Conservation (phyloP, 148 eudicot species). For the Nyssa sinensis region DNA sequence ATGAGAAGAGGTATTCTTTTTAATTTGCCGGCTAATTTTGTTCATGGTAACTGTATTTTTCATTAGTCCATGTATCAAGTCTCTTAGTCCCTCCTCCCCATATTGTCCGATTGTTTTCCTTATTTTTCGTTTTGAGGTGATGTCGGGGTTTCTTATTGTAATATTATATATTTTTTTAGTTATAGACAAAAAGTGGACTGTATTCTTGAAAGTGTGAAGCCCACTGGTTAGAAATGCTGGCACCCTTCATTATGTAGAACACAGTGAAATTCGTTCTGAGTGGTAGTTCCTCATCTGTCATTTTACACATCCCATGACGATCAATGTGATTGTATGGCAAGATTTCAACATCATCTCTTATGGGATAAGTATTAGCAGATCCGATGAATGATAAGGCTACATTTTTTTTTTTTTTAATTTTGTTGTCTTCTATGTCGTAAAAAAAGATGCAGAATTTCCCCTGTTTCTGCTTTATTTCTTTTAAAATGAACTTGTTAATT, state of each 20-base stretch:
- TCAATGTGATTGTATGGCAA: no score
- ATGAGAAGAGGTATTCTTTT: slow-evolving; percentile 8
- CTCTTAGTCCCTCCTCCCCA: not conserved
- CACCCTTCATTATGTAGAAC: not conserved
- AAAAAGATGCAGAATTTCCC: no score
- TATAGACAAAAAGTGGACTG: not conserved
- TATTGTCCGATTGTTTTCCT: not conserved
- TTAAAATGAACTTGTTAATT: no score
- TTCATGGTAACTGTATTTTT: slow-evolving; percentile 6
- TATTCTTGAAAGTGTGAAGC: not conserved
- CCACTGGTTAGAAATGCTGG: not conserved
- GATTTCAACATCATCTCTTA: no score
- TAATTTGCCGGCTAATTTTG: not conserved
- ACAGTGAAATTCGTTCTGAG: not conserved
- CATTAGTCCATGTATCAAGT: not conserved
- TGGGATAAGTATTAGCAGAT: no score
- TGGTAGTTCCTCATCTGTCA: no score
- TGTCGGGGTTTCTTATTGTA: not conserved
- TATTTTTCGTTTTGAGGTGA: slow-evolving; percentile 6
- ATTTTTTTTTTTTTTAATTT: no score
- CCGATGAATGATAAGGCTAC: no score
- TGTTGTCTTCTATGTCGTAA: no score
- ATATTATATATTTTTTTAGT: not conserved
- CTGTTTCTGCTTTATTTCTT: no score
- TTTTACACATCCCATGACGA: no score